Evolutionary conservation across 2,329 filamentous ascomycete species (phyloP).

Genomic region (Xylaria sp.): DNA sequence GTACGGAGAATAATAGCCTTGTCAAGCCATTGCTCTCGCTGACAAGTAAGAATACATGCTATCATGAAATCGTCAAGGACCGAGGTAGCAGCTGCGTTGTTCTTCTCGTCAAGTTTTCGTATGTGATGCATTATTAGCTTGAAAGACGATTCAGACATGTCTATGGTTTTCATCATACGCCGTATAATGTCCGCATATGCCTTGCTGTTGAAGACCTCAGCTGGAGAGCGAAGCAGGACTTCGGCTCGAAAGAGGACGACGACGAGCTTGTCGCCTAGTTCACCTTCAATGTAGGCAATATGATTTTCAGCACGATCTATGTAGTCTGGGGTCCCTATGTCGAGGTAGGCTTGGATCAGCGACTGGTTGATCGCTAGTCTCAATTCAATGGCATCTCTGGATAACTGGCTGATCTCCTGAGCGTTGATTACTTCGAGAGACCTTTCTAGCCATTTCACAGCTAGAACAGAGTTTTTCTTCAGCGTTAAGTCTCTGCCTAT

Average conservation of each 20-base stretch:
- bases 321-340: conserved; percentile 56
- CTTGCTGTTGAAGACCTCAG: conserved; percentile 60
- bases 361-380: conserved; percentile 74
- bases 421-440: conserved; percentile 69
- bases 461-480: conserved; percentile 64
- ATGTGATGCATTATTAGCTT: conserved; percentile 75
- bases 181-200: conserved; percentile 66
- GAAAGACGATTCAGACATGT: conserved; percentile 72
- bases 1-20: conserved; percentile 74
- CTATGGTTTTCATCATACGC: conserved; percentile 69
- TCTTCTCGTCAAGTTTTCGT: conserved; percentile 69
- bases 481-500: conserved; percentile 72
- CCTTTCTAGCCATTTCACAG: conserved; percentile 79
- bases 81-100: conserved; percentile 58
- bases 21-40: conserved; percentile 72
- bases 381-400: conserved; percentile 71
- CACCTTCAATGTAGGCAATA: conserved; percentile 69
- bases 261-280: conserved; percentile 72
- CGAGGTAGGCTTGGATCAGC: conserved; percentile 66
- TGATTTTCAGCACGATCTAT: conserved; percentile 66
- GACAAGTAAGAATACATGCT: conserved; percentile 62
- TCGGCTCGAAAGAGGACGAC: conserved; percentile 77
- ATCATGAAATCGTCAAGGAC: conserved; percentile 73
- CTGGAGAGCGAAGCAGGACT: conserved; percentile 63
- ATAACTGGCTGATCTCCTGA: conserved; percentile 66